Evolutionary conservation across 768 basidiomycete species (phyloP), one percentile per base, ranked within the genome.

Genomic region (Lentinus brumalis): DNA sequence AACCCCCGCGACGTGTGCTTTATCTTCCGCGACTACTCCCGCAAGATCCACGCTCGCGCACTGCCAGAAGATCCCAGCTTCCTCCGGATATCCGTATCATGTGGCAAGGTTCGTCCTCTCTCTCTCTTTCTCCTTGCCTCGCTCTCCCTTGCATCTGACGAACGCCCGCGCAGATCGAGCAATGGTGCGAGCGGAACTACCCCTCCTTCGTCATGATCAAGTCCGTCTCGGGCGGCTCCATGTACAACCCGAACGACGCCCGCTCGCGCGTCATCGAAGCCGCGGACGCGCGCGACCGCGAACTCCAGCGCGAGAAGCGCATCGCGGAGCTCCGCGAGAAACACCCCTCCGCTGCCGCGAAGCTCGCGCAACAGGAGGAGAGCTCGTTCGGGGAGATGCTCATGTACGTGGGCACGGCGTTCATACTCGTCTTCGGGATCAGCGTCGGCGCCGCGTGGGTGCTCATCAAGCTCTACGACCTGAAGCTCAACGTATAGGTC

Each of bases 161-260:
- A 26, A 26, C 21, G 21, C 21, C 50, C 40, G 66, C 51, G 18
- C 68, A 88, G 93, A 92, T 98, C 72, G 96, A 98, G 68, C 86
- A 88, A 75, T 98, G 96, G 96, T 86, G 79, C 59, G 96, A 98
- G 74, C 90, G 88, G 66, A 82, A 96, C 74, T 99, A 92, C 77
- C 96, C 96, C 2, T 92, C 94, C 3, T 97, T 96, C 79, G 84
- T 99, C 46, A 72, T 73, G 5, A 65, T 83, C 67, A 44, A 67
- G 46, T 21, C 51, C 16, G 39, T 60, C 59, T 40, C 46, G 10
- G 61, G 61, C 18, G 49, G 49, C 16, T 41, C 49, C 40, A 65
- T 73, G 2, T 78, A 84, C 63, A 76, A 88, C 70, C 69, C 78
- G 2, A 47, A 67, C 29, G 89, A 92, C 71, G 78, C 84, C 14